Evolutionary conservation across 495 filamentous ascomycete genomes (phyloP), one percentile per base, ranked within the genome.

Genomic region (Penicillium pulvis): DNA sequence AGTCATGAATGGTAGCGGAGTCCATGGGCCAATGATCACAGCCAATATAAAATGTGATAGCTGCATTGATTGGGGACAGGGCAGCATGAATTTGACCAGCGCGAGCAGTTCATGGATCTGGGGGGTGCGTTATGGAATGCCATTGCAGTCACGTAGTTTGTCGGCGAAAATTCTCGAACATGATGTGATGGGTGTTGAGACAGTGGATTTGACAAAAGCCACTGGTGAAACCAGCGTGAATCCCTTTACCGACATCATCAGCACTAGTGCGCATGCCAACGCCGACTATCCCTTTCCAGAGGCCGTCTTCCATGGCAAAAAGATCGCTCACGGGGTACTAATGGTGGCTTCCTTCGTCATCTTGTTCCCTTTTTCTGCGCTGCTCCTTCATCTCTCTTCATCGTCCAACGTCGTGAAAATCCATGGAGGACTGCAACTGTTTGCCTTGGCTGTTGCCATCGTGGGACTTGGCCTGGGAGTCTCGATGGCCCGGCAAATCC

Each of bases 391-490:
- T 45, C 7, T 80, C 4, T 51, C 83, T 0, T 60, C 81, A 4
- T 71, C 79, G 2, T 63, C 58, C 14, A 51, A 58, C 9, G 57
- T 63, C 3, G 56, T 75, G 2, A 61, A 59, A 43, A 57, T 88
- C 3, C 90, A 93, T 69, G 85, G 74, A 1, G 70, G 59, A 0
- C 72, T 85, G 55, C 90, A 93, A 69, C 50, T 80, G 0, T 64
- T 89, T 16, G 72, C 83, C 30, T 81, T 87, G 57, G 31, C 75
- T 16, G 56, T 85, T 17, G 80, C 83, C 53, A 77, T 87, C 63
- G 77, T 79, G 6, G 90, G 85, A 2, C 78, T 91, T 48, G 86
- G 75, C 2, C 48, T 90, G 17, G 90, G 90, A 26, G 64, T 91
- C 28, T 79, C 75, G 60, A 58, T 78, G 69, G 58, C 82, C 61